These are phyloP conservation scores for Colletotrichum tofieldiae DNA, from an alignment of 2,329 filamentous ascomycete species.

Conservation along the genomic window DNA sequence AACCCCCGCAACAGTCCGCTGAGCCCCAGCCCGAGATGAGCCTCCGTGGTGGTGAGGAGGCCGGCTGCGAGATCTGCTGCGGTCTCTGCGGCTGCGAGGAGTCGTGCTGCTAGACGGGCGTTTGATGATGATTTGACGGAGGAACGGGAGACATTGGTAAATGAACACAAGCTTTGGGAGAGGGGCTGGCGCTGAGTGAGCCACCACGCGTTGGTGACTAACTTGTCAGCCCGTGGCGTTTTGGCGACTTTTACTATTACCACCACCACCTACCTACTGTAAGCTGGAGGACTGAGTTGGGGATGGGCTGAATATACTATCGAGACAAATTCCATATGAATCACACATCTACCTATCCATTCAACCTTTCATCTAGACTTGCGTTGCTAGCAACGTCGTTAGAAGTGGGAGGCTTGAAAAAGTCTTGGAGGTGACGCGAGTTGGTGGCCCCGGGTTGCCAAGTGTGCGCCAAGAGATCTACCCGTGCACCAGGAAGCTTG, in stretches of 20 bases:
- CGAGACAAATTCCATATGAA: neutral
- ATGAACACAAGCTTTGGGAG: constrained; percentile 6
- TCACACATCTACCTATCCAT: too few relatives aligned
- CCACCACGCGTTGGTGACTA: neutral
- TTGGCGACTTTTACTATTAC: constrained; percentile 21
- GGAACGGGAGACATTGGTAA: neutral
- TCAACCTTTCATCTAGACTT: too few relatives aligned
- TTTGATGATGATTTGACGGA: neutral
- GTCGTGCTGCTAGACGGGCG: constrained; percentile 56
- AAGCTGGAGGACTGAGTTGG: neutral
- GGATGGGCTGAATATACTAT: neutral
- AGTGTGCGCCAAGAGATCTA: constrained; percentile 40
- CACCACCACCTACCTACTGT: neutral
- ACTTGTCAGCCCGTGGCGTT: constrained; percentile 25
- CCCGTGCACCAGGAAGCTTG: constrained; percentile 36
- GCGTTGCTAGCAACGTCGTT: neutral
- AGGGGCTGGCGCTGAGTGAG: constrained; percentile 1
- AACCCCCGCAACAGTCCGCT: neutral
- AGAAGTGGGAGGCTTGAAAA: neutral
- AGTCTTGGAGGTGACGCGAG: neutral
- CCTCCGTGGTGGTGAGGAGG: constrained; percentile 62
- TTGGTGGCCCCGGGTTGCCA: constrained; percentile 29
- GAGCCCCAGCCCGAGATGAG: constrained; percentile 58
- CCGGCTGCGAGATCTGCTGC: constrained; percentile 63
- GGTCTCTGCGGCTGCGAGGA: constrained; percentile 63